phyloP scores from a whole-genome alignment of 116 monocot species.

The Cymodocea nodosa region DNA sequence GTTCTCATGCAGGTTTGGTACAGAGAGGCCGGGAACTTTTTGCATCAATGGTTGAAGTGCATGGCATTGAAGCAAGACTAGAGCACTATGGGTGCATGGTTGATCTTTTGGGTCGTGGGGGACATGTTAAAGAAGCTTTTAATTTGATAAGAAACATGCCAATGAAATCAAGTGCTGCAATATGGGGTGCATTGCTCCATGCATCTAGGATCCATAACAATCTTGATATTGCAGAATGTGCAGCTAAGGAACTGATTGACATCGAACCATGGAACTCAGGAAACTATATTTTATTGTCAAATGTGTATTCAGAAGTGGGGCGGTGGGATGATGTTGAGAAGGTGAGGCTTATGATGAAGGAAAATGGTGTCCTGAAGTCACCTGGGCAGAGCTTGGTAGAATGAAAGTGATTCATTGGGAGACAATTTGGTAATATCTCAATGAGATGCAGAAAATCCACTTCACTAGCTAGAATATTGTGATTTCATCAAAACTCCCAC shows the following conservation, averaged over 20 bases:
- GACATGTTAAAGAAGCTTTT: slow-evolving; percentile 28
- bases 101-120: slow-evolving; percentile 34
- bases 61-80: slow-evolving; percentile 19
- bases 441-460: not conserved
- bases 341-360: slow-evolving; percentile 15
- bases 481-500: too few species aligned
- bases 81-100: slow-evolving; percentile 57
- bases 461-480: not conserved
- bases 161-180: slow-evolving; percentile 22
- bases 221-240: slow-evolving; percentile 9
- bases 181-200: slow-evolving; percentile 41
- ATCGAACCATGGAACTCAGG: slow-evolving; percentile 20
- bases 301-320: slow-evolving; percentile 17
- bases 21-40: slow-evolving; percentile 24
- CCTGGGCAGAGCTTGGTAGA: slow-evolving; percentile 10
- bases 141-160: slow-evolving; percentile 29
- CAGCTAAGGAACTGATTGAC: slow-evolving; percentile 9
- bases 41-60: slow-evolving; percentile 12
- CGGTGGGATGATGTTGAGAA: slow-evolving; percentile 20
- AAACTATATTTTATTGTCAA: slow-evolving; percentile 15
- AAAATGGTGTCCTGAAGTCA: slow-evolving; percentile 2
- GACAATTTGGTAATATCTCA: too few species aligned
- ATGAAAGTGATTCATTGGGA: not conserved
- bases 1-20: slow-evolving; percentile 29
- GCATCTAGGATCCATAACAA: slow-evolving; percentile 21